Percentiles rank a stretch among this genome's conserved stretches.
Conservation (phyloP, 768 basidiomycete species). For the Floccularia luteovirens region DNA sequence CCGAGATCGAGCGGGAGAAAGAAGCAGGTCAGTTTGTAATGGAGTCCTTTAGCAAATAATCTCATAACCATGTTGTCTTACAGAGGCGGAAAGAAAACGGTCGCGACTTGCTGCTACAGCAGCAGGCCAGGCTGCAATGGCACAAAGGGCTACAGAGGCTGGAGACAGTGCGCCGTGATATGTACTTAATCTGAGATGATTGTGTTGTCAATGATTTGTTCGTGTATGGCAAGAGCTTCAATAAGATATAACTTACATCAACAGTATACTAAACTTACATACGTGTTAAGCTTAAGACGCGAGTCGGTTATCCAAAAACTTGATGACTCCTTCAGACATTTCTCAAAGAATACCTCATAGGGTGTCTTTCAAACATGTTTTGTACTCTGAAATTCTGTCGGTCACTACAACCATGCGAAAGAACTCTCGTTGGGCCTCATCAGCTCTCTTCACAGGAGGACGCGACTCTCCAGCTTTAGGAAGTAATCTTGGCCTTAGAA, state of each 20-base stretch:
- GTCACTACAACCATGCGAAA: constrained; percentile 96
- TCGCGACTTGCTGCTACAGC: constrained; percentile 87
- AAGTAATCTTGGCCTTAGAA: constrained; percentile 66
- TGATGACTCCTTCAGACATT: too few relatives aligned
- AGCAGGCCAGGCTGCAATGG: constrained; percentile 86
- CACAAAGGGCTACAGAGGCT: constrained; percentile 39
- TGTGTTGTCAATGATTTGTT: too few relatives aligned
- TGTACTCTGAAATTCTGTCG: constrained; percentile 85
- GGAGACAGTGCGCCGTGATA: constrained; percentile 20
- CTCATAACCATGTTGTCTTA: constrained; percentile 2
- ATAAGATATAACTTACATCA: too few relatives aligned
- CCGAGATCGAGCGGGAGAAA: constrained; percentile 94
- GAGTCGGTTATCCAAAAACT: too few relatives aligned
- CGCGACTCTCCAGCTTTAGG: constrained; percentile 66
- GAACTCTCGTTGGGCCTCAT: constrained; percentile 93
- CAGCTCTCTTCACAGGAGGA: constrained; percentile 50
- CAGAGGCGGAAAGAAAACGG: constrained; percentile 94
- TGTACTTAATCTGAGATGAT: too few relatives aligned
- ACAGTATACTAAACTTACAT: too few relatives aligned
- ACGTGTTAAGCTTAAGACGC: too few relatives aligned
- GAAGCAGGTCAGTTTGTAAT: constrained; percentile 63
- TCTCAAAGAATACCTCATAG: constrained; percentile 14
- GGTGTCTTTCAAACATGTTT: constrained; percentile 62
- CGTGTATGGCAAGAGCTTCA: too few relatives aligned
- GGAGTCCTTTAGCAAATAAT: neutral